phyloP scores from a whole-genome alignment of 1,284 basidiomycete species.

The Cutaneotrichosporon mucoides region DNA sequence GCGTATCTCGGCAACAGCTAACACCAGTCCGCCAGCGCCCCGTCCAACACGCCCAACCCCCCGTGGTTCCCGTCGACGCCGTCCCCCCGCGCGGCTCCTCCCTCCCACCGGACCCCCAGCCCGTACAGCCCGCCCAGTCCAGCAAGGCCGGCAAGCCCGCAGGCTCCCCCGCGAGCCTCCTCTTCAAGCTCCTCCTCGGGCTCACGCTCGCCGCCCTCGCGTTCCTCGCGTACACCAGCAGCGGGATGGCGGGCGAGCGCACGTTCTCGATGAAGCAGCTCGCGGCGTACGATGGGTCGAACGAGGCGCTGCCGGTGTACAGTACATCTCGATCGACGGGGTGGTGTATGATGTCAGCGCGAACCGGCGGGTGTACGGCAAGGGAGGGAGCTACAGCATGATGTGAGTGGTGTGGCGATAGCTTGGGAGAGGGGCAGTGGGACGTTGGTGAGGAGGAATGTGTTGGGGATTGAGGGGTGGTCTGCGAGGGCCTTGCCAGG shows the following conservation, averaged over 20 bases:
- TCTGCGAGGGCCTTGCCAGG: too few relatives aligned
- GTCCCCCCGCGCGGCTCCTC: too few relatives aligned
- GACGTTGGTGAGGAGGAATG: neutral
- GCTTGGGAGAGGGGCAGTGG: neutral
- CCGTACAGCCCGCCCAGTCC: too few relatives aligned
- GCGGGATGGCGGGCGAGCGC: constrained; percentile 1
- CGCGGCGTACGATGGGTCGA: constrained; percentile 67
- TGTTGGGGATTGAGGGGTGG: too few relatives aligned
- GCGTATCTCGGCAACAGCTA: too few relatives aligned
- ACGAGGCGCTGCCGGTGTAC: constrained; percentile 70
- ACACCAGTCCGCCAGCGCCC: too few relatives aligned
- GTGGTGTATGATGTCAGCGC: constrained; percentile 53
- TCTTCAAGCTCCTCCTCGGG: neutral
- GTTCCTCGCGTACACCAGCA: neutral
- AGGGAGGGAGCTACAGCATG: constrained; percentile 48
- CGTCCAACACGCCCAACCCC: too few relatives aligned
- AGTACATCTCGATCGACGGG: constrained; percentile 83
- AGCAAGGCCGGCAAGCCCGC: neutral
- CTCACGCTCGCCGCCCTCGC: neutral
- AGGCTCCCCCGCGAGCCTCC: neutral
- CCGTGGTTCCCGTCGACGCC: too few relatives aligned
- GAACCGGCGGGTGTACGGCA: constrained; percentile 49
- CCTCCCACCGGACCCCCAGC: too few relatives aligned
- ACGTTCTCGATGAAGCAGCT: constrained; percentile 50
- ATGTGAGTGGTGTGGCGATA: constrained; percentile 36